Evolutionary conservation across 2,329 filamentous ascomycete species (phyloP).

Genomic region (Furcasterigmium furcatum): DNA sequence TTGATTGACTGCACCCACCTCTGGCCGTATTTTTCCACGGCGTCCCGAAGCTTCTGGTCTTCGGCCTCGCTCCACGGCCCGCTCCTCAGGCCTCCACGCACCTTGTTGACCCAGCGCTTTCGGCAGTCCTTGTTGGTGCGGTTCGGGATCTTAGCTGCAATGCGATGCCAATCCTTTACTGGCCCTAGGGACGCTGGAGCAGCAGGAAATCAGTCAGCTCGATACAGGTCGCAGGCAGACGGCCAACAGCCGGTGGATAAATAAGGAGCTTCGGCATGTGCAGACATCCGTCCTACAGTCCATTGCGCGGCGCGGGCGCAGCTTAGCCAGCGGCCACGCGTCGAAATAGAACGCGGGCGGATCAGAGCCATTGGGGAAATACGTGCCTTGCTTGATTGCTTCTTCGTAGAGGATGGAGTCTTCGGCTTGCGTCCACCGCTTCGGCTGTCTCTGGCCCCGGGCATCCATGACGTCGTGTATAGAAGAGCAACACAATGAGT

Average conservation of each 20-base stretch:
- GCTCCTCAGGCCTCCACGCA: conserved; percentile 30
- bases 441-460: not conserved
- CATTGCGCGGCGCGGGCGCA: too few species aligned
- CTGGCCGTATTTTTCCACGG: conserved; percentile 29
- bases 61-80: conserved; percentile 22
- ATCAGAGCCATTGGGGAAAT: not conserved
- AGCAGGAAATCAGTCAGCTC: too few species aligned
- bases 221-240: too few species aligned
- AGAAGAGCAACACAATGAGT: too few species aligned
- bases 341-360: too few species aligned
- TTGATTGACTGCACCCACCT: conserved; percentile 17
- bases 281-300: too few species aligned
- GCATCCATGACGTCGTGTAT: too few species aligned
- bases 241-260: too few species aligned
- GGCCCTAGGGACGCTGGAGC: conserved; percentile 1
- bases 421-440: conserved; percentile 8
- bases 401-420: conserved; percentile 7
- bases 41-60: conserved; percentile 22
- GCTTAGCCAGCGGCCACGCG: too few species aligned
- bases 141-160: conserved; percentile 30
- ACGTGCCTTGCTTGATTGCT: conserved; percentile 6
- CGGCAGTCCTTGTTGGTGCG: conserved; percentile 40
- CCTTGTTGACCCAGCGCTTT: conserved; percentile 36
- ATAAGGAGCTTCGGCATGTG: too few species aligned
- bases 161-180: conserved; percentile 25